Base-by-base conservation (phyloP, 306 rosid genomes). In the Pyrus betulifolia region DNA sequence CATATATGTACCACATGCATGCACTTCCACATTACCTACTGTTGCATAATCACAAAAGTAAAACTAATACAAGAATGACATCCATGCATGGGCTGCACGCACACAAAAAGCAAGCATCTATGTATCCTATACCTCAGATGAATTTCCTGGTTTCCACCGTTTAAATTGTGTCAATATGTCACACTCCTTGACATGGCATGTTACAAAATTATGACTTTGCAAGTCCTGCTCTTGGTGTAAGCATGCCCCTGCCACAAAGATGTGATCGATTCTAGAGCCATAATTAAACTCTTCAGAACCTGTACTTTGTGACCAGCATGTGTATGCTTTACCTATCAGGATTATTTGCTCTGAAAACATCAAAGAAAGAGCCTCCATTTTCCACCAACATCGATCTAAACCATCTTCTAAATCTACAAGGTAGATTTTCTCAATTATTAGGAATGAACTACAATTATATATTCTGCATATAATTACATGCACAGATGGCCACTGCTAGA, bases 201-300 rank as follows among this genome's bases (percentile, higher is more conserved):
- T 74, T 67, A 84, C 67, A 58, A 95, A 87, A 77, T 79, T 69
- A 85, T 95, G 99, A 82, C 80, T 87, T 83, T 88, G 79, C 80
- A 70, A 84, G 84, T 85, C 83, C 79, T 78, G 88, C 59, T 80
- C 84, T 81, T 82, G 83, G 77, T 95, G 96, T 60, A 89, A 85
- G 90, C 97, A 95, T 57, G 91, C 80, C 67, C 97, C 92, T 21
- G 97, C 86, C 86, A 75, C 89, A 92, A 60, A 95, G 82, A 81
- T 89, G 86, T 89, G 99, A 83, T 95, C 97, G 61, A 92, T 95
- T 90, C 97, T 89, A 61, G 91, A 78, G 71, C 97, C 97, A 42
- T 85, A 95, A 90, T 92, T 92, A 84, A 95, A 95, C 70, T 85
- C 89, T 86, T 92, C 99, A 35, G 97, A 97, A 54, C 97, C 99